Percentiles rank a stretch among this genome's conserved stretches.
Conservation (phyloP, 768 basidiomycete species). For the Lentinula guzmanii region DNA sequence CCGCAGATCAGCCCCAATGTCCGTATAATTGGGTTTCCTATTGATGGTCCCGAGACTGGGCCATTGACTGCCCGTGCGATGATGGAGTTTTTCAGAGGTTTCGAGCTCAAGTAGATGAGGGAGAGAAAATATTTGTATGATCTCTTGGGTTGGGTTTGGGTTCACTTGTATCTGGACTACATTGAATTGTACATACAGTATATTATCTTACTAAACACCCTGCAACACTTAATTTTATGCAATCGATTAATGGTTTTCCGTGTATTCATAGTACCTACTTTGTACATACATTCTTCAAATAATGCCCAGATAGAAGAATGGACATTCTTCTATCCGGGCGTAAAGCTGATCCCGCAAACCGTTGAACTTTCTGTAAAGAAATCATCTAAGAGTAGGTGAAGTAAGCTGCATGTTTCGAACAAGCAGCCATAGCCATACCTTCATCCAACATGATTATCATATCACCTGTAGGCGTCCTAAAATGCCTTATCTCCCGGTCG, state of each 20-base stretch:
- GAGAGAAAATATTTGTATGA: not conserved
- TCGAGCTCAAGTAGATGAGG: not conserved
- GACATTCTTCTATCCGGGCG: not conserved
- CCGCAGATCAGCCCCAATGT: not conserved
- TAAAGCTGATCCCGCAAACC: not conserved
- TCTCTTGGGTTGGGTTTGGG: not conserved
- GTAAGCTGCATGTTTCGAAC: too few species aligned
- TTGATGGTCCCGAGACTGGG: not conserved
- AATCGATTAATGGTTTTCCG: not conserved
- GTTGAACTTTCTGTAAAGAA: not conserved
- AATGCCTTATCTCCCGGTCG: not conserved
- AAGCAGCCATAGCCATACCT: not conserved
- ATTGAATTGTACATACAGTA: not conserved
- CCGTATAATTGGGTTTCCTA: not conserved
- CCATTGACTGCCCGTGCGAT: not conserved
- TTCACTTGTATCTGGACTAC: not conserved
- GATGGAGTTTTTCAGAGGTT: not conserved
- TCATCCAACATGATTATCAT: not conserved
- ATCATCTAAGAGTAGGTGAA: not conserved
- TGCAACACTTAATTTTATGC: not conserved
- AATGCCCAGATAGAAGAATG: too few species aligned
- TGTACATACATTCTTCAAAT: not conserved
- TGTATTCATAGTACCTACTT: not conserved
- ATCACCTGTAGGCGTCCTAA: constrained; percentile 3
- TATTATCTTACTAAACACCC: not conserved